A percentile compares a stretch with the other conserved stretches of the same genome.
Evolutionary conservation across 768 basidiomycete species (phyloP).

Genomic region (Tylopilus felleus): DNA sequence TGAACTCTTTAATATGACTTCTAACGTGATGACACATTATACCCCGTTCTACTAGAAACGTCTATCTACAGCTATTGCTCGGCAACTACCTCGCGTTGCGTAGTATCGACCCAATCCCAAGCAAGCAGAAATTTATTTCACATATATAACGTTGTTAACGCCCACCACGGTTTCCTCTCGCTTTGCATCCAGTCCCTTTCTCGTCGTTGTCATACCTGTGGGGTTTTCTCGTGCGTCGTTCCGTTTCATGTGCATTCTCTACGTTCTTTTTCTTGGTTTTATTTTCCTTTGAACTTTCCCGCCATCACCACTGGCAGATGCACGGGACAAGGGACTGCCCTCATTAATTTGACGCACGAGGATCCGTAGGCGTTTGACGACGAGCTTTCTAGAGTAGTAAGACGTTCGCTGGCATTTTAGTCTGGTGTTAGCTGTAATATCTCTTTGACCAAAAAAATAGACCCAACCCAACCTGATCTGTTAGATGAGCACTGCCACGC

Average conservation of each 20-base stretch:
- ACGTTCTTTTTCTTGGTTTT: conserved; percentile 28
- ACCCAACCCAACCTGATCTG: background rate
- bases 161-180: conserved; percentile 24
- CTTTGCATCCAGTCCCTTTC: conserved; percentile 22
- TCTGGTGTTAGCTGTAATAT: conserved; percentile 32
- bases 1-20: conserved; percentile 32
- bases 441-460: conserved; percentile 16
- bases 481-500: conserved; percentile 24
- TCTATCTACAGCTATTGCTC: conserved; percentile 34
- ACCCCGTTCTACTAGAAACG: conserved; percentile 33
- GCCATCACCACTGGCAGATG: conserved; percentile 6
- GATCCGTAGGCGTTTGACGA: conserved; percentile 15
- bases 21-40: conserved; percentile 35
- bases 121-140: conserved; percentile 34
- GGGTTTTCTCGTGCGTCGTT: conserved; percentile 20
- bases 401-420: conserved; percentile 26
- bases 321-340: conserved; percentile 15
- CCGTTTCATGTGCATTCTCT: conserved; percentile 14
- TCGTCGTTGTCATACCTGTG: conserved; percentile 14
- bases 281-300: conserved; percentile 9
- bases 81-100: conserved; percentile 22
- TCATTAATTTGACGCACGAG: conserved; percentile 18
- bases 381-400: conserved; percentile 26
- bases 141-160: conserved; percentile 34
- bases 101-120: conserved; percentile 22